Percentiles rank a stretch among this genome's conserved stretches.
Evolutionary conservation across 2,329 filamentous ascomycete species (phyloP).

Genomic region (Pseudogymnoascus sp.): DNA sequence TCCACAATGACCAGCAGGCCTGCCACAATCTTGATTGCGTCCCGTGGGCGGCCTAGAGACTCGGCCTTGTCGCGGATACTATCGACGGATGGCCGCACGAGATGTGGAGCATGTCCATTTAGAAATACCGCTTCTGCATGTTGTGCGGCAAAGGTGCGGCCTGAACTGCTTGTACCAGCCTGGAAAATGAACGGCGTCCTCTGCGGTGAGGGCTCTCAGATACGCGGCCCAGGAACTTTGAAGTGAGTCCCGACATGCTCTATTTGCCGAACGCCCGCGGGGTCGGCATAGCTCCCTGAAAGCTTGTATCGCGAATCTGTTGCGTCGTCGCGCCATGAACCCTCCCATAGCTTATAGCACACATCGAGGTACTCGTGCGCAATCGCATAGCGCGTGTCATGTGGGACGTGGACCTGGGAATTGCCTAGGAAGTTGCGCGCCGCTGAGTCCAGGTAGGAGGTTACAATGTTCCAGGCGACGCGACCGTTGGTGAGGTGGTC

Average conservation of each 20-base stretch:
- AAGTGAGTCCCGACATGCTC: conserved; percentile 56
- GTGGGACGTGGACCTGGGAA: conserved; percentile 42
- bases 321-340: conserved; percentile 59
- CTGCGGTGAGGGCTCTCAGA: conserved; percentile 56
- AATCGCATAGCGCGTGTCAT: conserved; percentile 52
- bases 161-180: conserved; percentile 56
- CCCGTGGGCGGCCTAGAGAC: conserved; percentile 45
- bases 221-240: conserved; percentile 51
- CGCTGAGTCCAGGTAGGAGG: conserved; percentile 58
- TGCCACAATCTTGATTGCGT: conserved; percentile 59
- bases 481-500: conserved; percentile 59
- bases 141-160: conserved; percentile 56
- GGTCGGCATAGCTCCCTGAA: conserved; percentile 42
- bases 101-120: conserved; percentile 50
- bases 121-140: conserved; percentile 65
- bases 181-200: conserved; percentile 60
- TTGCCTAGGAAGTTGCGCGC: conserved; percentile 52
- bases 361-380: conserved; percentile 59
- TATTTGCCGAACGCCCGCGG: conserved; percentile 49
- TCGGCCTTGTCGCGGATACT: conserved; percentile 51
- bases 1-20: conserved; percentile 60
- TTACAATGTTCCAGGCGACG: conserved; percentile 46
- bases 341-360: conserved; percentile 57
- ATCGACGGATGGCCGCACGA: conserved; percentile 50
- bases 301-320: conserved; percentile 49